Conservation (phyloP, 768 basidiomycete species). For the Collybia mongolica region DNA sequence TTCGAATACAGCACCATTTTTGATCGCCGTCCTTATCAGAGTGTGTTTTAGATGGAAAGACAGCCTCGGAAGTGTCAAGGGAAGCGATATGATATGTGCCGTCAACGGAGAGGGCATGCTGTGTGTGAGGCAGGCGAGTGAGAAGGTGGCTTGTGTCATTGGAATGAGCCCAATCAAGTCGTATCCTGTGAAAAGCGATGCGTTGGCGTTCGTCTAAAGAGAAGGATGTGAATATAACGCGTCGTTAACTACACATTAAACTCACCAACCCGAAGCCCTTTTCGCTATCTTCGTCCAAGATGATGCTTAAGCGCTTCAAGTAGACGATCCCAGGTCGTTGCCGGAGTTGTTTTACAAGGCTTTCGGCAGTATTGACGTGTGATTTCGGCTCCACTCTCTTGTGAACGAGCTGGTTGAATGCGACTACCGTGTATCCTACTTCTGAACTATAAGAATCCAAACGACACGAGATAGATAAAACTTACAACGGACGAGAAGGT, state of each 20-base stretch:
- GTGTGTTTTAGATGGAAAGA: conserved; percentile 85
- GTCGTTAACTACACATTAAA: conserved; percentile 4
- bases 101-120: conserved; percentile 73
- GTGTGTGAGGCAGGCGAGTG: conserved; percentile 78
- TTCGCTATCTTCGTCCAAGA: conserved; percentile 81
- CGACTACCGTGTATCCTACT: conserved; percentile 89
- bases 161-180: conserved; percentile 79
- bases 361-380: conserved; percentile 63
- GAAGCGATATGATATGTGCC: conserved; percentile 78
- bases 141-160: conserved; percentile 70
- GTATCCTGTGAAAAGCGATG: conserved; percentile 58
- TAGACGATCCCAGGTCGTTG: conserved; percentile 59
- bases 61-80: conserved; percentile 73
- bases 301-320: conserved; percentile 77
- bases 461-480: conserved; percentile 13
- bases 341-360: conserved; percentile 58
- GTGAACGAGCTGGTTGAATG: conserved; percentile 70
- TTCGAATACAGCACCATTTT: conserved; percentile 83
- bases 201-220: conserved; percentile 68
- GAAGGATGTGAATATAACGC: not conserved
- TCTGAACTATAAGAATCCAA: conserved; percentile 12
- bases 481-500: conserved; percentile 73
- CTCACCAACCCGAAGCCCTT: conserved; percentile 81
- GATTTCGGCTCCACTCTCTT: conserved; percentile 71
- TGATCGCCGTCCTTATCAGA: conserved; percentile 74